Conservation (phyloP, 106 monocot genomes). For the Phalaenopsis aphrodite region DNA sequence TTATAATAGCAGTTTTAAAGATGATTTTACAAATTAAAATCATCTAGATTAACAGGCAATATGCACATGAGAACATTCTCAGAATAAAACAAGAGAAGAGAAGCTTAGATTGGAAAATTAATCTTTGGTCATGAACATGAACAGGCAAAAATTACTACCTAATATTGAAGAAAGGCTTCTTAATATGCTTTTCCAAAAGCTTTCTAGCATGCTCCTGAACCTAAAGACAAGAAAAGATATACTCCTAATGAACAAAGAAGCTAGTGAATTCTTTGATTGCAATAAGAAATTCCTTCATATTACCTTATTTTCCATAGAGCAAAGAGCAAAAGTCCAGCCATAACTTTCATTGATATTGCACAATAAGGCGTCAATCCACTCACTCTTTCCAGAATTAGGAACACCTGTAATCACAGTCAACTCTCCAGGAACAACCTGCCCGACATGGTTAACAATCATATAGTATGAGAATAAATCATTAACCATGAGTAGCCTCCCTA, state of each 20-base stretch:
- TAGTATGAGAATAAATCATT: not conserved
- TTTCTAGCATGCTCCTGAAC: constrained; percentile 96
- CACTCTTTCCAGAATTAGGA: constrained; percentile 97
- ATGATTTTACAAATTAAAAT: not conserved
- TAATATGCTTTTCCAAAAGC: constrained; percentile 79
- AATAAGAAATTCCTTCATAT: not conserved
- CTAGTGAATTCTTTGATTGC: not conserved
- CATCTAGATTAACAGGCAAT: not conserved
- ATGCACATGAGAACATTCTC: not conserved
- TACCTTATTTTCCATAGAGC: constrained; percentile 98
- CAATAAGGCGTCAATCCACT: constrained; percentile 93
- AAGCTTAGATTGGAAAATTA: not conserved
- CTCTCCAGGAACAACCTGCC: constrained; percentile 93
- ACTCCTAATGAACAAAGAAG: not conserved
- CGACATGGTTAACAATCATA: not conserved
- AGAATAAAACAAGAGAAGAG: not conserved
- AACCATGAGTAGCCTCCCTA: not conserved
- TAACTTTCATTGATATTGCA: constrained; percentile 67
- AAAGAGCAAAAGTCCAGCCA: constrained; percentile 82
- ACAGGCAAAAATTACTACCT: constrained; percentile 26
- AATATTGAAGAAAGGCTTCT: constrained; percentile 84
- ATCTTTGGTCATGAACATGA: not conserved
- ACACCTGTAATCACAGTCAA: constrained; percentile 77
- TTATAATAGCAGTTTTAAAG: not conserved
- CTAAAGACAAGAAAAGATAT: constrained; percentile 25